These are phyloP conservation scores for Plasmodium reichenowi DNA, from an alignment of 169 alveolate species.

Conservation along the genomic window DNA sequence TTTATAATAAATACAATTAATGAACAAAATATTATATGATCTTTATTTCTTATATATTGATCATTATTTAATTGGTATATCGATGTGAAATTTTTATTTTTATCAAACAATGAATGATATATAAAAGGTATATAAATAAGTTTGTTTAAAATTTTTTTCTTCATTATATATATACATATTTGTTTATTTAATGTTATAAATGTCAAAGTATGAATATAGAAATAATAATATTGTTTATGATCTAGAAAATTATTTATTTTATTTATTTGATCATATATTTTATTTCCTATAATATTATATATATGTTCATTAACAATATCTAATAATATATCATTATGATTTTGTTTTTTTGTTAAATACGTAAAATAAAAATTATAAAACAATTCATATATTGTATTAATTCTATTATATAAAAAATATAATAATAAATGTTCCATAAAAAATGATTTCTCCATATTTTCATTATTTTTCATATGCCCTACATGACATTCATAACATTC, in stretches of 20 bases:
- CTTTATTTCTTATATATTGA: constrained; percentile 48
- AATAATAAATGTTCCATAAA: constrained; percentile 32
- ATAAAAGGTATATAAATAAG: constrained; percentile 37
- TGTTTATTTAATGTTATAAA: constrained; percentile 32
- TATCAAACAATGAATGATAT: constrained; percentile 50
- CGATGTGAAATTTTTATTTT: constrained; percentile 31
- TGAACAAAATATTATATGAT: constrained; percentile 57
- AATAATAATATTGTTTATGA: constrained; percentile 31
- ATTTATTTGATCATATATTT: constrained; percentile 32
- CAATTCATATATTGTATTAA: constrained; percentile 59
- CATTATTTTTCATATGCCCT: constrained; percentile 37
- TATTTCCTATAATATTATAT: constrained; percentile 27
- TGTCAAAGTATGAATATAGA: constrained; percentile 45
- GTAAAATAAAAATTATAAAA: constrained; percentile 34
- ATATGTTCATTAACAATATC: constrained; percentile 24
- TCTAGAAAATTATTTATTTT: constrained; percentile 43
- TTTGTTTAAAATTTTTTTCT: constrained; percentile 35
- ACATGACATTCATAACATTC: constrained; percentile 56
- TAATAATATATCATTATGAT: constrained; percentile 15
- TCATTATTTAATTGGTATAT: constrained; percentile 20
- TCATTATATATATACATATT: constrained; percentile 37
- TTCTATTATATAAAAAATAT: constrained; percentile 54
- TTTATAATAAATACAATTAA: constrained; percentile 53
- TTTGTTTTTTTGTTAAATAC: constrained; percentile 8
- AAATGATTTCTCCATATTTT: constrained; percentile 10